A percentile compares a stretch with the other conserved stretches of the same genome.
phyloP scores from a whole-genome alignment of 1,139 yeast genomes.

The Kurtzmaniella natalensis region DNA sequence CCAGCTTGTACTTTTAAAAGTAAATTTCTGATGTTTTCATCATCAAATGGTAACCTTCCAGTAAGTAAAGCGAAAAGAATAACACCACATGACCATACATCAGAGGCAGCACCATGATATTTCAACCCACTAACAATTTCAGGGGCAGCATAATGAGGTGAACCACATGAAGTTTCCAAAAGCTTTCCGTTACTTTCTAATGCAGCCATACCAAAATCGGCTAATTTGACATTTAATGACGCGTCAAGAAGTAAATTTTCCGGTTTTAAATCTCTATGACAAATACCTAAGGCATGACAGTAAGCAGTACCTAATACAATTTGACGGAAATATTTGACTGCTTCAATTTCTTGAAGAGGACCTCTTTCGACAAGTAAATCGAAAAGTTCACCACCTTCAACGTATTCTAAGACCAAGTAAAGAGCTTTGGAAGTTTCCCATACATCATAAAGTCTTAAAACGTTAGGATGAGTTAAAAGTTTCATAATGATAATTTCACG shows the following conservation, averaged over 20 bases:
- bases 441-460: constrained; percentile 70
- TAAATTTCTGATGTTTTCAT: constrained; percentile 68
- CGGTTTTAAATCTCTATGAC: constrained; percentile 80
- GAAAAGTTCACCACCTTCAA: constrained; percentile 79
- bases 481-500: constrained; percentile 83
- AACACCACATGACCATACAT: constrained; percentile 85
- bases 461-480: constrained; percentile 70
- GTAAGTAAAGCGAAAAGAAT: constrained; percentile 72
- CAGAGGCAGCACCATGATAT: constrained; percentile 80
- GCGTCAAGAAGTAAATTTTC: constrained; percentile 69
- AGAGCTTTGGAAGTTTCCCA: constrained; percentile 81
- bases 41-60: constrained; percentile 80
- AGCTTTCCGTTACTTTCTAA: constrained; percentile 67
- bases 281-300: constrained; percentile 75
- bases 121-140: constrained; percentile 76
- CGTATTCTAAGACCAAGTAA: constrained; percentile 71
- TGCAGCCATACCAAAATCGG: constrained; percentile 89
- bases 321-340: constrained; percentile 71
- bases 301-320: constrained; percentile 76
- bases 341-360: constrained; percentile 71
- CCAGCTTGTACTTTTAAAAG: constrained; percentile 75
- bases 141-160: constrained; percentile 87
- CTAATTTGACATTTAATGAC: constrained; percentile 65
- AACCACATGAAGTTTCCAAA: constrained; percentile 77
- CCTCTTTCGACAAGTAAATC: constrained; percentile 77